Evolutionary conservation across 352 stramenopile genomes (phyloP).

Genomic region (Pythium aristosporum): DNA sequence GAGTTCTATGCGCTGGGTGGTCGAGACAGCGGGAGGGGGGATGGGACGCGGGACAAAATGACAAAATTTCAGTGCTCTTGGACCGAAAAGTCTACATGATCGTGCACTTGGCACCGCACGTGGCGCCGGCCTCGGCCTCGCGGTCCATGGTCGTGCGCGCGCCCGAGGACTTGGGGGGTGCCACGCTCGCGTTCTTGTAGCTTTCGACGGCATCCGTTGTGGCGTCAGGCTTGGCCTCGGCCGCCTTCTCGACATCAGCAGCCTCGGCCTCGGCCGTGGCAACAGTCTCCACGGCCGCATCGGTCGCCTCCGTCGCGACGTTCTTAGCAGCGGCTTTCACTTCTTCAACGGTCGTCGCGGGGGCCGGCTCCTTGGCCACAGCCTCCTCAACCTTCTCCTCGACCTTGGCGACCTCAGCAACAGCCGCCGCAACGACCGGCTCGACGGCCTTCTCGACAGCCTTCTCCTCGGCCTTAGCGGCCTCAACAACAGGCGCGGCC

Average conservation of each 20-base stretch:
- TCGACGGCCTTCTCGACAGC: background rate
- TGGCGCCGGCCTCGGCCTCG: constrained; percentile 48
- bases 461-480: constrained; percentile 30
- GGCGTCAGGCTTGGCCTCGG: background rate
- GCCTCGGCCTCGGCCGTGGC: constrained; percentile 28
- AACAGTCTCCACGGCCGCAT: constrained; percentile 29
- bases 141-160: constrained; percentile 48
- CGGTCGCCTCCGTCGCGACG: constrained; percentile 17
- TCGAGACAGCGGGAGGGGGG: background rate
- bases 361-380: background rate
- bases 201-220: constrained; percentile 35
- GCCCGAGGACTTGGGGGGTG: constrained; percentile 25
- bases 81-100: constrained; percentile 52
- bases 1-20: constrained; percentile 8
- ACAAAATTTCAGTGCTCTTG: constrained; percentile 17
- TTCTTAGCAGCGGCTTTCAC: constrained; percentile 23
- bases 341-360: constrained; percentile 9
- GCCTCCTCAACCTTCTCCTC: constrained; percentile 2
- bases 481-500: background rate
- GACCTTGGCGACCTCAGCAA: constrained; percentile 29
- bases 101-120: constrained; percentile 37
- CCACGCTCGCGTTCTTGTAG: constrained; percentile 73
- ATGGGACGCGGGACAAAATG: constrained; percentile 10
- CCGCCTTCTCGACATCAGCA: constrained; percentile 14
- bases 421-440: background rate